phyloP scores from a whole-genome alignment of 352 stramenopile genomes.

The Globisporangium splendens region DNA sequence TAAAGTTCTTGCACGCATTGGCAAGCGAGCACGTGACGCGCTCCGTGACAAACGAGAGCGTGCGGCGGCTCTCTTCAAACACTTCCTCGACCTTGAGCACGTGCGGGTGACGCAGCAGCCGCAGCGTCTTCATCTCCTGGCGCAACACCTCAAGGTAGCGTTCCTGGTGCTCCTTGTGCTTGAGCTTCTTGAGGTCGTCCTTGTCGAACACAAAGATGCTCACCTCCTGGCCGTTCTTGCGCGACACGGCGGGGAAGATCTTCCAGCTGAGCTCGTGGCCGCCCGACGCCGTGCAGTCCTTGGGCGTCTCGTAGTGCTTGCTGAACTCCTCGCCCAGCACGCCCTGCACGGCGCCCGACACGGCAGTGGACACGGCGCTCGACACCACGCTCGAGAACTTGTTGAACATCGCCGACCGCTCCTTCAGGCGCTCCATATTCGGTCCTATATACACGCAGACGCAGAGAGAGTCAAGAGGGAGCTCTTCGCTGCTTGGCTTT shows the following conservation, averaged over 20 bases:
- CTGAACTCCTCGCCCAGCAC: conserved; percentile 79
- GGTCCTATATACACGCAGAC: background rate
- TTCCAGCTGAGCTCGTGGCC: conserved; percentile 83
- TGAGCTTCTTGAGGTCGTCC: conserved; percentile 77
- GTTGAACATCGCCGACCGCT: conserved; percentile 58
- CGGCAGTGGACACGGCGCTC: conserved; percentile 59
- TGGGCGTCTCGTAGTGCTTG: conserved; percentile 85
- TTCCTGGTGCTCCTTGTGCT: conserved; percentile 85
- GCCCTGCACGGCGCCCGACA: conserved; percentile 41
- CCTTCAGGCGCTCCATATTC: background rate
- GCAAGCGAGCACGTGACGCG: conserved; percentile 87
- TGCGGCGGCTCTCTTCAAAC: conserved; percentile 83
- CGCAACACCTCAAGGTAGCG: conserved; percentile 84
- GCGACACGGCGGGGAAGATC: conserved; percentile 78
- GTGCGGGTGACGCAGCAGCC: conserved; percentile 81
- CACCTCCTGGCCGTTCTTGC: conserved; percentile 76
- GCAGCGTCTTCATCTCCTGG: conserved; percentile 86
- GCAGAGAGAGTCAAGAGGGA: too few relatives aligned
- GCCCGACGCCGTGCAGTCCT: conserved; percentile 79
- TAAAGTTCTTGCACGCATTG: conserved; percentile 89
- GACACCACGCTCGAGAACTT: conserved; percentile 73
- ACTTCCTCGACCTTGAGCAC: conserved; percentile 90
- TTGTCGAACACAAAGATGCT: conserved; percentile 88
- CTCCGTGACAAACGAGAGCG: conserved; percentile 89
- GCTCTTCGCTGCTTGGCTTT: too few relatives aligned